phyloP scores from a whole-genome alignment of 164 flowering plant species.

The Stephania japonica region DNA sequence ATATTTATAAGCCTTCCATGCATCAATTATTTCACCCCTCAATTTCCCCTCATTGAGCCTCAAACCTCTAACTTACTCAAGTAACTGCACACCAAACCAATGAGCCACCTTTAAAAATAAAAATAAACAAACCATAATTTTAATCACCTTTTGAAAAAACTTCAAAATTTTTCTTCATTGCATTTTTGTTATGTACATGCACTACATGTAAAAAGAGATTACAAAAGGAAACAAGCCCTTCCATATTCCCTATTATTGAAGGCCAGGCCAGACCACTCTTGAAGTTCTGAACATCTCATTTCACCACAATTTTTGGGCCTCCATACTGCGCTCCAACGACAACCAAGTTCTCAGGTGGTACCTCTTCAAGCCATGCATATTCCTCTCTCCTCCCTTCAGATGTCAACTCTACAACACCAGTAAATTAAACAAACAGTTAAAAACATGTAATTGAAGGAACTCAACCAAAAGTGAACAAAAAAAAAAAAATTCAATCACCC shows the following conservation, averaged over 20 bases:
- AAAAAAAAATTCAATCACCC: neutral
- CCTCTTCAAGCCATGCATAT: conserved; percentile 28
- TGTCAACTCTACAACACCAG: neutral
- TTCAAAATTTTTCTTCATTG: neutral
- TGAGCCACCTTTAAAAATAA: too few species aligned
- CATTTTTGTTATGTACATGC: neutral
- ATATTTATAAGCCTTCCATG: too few species aligned
- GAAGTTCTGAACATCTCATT: neutral
- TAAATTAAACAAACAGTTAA: neutral
- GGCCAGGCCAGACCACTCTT: neutral
- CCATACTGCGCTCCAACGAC: conserved; percentile 24
- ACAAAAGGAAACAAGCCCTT: neutral
- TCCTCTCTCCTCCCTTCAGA: conserved; percentile 4
- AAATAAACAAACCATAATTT: neutral
- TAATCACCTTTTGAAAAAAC: neutral
- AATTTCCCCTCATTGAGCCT: too few species aligned
- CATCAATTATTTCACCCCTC: too few species aligned
- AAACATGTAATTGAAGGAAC: neutral
- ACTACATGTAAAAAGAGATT: neutral
- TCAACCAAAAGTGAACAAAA: neutral
- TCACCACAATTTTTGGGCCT: conserved; percentile 27
- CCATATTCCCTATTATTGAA: neutral
- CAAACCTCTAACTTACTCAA: too few species aligned
- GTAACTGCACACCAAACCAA: too few species aligned
- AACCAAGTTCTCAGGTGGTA: conserved; percentile 18